Conservation (phyloP, 495 filamentous ascomycete species). For the Corynascus novoguineensis region DNA sequence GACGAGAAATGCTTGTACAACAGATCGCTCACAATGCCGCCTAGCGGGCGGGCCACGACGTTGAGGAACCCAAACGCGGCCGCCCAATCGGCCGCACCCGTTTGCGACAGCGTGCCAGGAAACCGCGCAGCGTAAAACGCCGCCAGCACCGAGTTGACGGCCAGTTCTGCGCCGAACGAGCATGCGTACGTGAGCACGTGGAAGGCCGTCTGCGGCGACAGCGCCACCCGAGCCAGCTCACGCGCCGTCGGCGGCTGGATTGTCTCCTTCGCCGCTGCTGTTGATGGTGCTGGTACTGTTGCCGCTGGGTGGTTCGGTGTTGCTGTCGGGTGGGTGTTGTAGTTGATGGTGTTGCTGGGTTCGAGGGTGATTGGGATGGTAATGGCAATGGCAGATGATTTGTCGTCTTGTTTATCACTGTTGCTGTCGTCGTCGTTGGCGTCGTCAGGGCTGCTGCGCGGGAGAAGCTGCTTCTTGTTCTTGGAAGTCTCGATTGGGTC, state of each 20-base stretch:
- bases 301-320: neutral
- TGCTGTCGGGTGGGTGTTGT: neutral
- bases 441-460: neutral
- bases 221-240: conserved; percentile 41
- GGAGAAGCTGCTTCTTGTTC: too few species aligned
- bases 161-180: conserved; percentile 78
- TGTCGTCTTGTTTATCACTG: neutral
- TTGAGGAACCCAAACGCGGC: conserved; percentile 93
- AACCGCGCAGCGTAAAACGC: conserved; percentile 77
- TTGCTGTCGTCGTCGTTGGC: neutral
- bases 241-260: conserved; percentile 60
- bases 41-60: conserved; percentile 64
- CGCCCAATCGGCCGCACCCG: conserved; percentile 69
- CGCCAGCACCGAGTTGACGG: conserved; percentile 78
- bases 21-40: conserved; percentile 66
- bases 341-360: neutral
- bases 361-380: neutral
- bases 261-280: conserved; percentile 45
- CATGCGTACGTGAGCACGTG: conserved; percentile 69
- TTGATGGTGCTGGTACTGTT: neutral
- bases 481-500: conserved; percentile 6
- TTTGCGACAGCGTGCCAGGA: conserved; percentile 65
- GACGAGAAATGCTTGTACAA: conserved; percentile 49
- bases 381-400: neutral
- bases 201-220: conserved; percentile 62